Evolutionary conservation across 176 grass and related monocot species (phyloP).

Genomic region (Cenchrus purpureus): DNA sequence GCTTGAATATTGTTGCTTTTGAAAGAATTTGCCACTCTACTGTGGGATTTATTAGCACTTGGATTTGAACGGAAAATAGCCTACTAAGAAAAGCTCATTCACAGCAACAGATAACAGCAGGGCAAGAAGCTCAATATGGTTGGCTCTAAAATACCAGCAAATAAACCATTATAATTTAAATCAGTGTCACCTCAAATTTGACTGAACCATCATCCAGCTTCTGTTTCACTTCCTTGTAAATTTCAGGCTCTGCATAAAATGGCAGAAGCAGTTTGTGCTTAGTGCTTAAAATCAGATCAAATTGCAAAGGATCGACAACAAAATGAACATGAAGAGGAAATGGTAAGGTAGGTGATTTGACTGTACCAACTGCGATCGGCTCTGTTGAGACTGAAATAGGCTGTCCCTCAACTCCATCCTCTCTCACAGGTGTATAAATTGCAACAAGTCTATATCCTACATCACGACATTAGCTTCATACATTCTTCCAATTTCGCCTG

Average conservation of each 20-base stretch:
- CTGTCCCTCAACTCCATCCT: slow-evolving; percentile 91
- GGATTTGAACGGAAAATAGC: slow-evolving; percentile 6
- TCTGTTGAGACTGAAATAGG: slow-evolving; percentile 94
- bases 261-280: slow-evolving; percentile 20
- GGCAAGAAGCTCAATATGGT: slow-evolving; percentile 4
- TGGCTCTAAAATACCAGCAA: slow-evolving; percentile 15
- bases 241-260: slow-evolving; percentile 78
- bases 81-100: background rate
- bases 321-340: slow-evolving; percentile 19
- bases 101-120: background rate
- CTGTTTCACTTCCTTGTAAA: slow-evolving; percentile 90
- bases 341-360: slow-evolving; percentile 27
- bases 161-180: slow-evolving; percentile 21
- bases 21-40: slow-evolving; percentile 19
- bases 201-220: slow-evolving; percentile 83
- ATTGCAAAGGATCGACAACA: background rate
- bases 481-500: slow-evolving; percentile 84
- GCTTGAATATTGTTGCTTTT: slow-evolving; percentile 16
- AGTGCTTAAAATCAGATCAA: slow-evolving; percentile 4
- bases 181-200: slow-evolving; percentile 83
- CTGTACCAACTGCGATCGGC: slow-evolving; percentile 87
- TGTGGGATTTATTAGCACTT: slow-evolving; percentile 21
- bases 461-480: slow-evolving; percentile 97
- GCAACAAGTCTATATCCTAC: slow-evolving; percentile 93
- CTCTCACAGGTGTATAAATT: slow-evolving; percentile 92